Evolutionary conservation across 192 early-diverging fungal species (phyloP), one percentile per base, ranked within the genome.

Genomic region (Backusella liffmaniae): DNA sequence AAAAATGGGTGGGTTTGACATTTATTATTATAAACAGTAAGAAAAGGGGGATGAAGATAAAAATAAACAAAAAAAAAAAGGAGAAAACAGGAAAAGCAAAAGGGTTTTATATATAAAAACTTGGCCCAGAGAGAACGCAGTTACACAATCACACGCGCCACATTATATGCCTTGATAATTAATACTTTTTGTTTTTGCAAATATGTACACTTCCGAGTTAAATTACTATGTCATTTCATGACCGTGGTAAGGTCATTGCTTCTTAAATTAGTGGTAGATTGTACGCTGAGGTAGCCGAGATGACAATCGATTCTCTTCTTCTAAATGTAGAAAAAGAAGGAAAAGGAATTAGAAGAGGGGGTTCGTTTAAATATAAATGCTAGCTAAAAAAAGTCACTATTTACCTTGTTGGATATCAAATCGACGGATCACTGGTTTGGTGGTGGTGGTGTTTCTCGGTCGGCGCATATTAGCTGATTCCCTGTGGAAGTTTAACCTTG

Each of bases 231-330:
- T 26, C 26, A 10, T 29, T 62, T 62, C 6, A 53, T 53, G 49
- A n/a, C 15, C 18, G 18, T 32, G 32, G 32, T 32, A 32, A 32
- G 32, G 32, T 51, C 49, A 6, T 51, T 51, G n/a, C 18, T 5
- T n/a, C 6, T 53, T 53, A 53, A 53, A 67, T 36, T 36, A 67
- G 8, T 30, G 34, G 29, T 67, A 67, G 4, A 32, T n/a, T 15
- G 66, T 67, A 67, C 66, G 66, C 35, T 67, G 66, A 35, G 66
- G 66, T 67, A 67, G 16, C 18, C 66, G 34, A 21, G 66, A 67
- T 30, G 29, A 36, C 35, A 67, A 67, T 67, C 66, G 29, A 36
- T 35, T 67, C 7, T 67, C 29, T 32, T 41, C 42, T 29, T 71
- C 41, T 71, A 41, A 35, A 9, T n/a, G 35, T 36, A 37, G 35